Evolutionary conservation across 495 filamentous ascomycete genomes (phyloP).

Genomic region (Bacidia gigantensis): DNA sequence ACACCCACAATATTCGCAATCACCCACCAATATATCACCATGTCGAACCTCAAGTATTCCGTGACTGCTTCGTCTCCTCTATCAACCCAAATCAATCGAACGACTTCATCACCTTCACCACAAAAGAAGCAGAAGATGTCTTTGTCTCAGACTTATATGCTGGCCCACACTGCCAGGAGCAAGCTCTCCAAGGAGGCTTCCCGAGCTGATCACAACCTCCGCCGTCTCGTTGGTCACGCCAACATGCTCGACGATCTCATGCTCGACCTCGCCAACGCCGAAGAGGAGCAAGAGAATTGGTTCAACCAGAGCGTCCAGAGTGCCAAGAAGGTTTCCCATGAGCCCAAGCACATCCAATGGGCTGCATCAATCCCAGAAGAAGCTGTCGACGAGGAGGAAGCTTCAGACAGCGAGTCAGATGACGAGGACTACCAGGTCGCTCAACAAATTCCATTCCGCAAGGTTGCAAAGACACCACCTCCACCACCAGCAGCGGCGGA

Average conservation of each 20-base stretch:
- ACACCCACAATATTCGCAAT: conserved; percentile 6
- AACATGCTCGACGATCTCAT: conserved; percentile 95
- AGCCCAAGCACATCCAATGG: conserved; percentile 73
- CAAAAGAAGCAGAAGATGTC: conserved; percentile 73
- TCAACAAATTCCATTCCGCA: conserved; percentile 25
- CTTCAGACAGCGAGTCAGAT: conserved; percentile 43
- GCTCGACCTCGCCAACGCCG: conserved; percentile 87
- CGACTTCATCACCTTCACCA: conserved; percentile 19
- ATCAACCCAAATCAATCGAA: conserved; percentile 7
- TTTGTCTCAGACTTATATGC: conserved; percentile 93
- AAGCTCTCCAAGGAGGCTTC: conserved; percentile 91
- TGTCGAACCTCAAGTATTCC: conserved; percentile 17
- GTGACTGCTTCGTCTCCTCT: conserved; percentile 6
- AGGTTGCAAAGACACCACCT: conserved; percentile 7
- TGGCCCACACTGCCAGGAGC: conserved; percentile 85
- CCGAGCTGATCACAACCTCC: conserved; percentile 82
- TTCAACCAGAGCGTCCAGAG: conserved; percentile 89
- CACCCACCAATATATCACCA: conserved; percentile 6
- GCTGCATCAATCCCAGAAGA: conserved; percentile 59
- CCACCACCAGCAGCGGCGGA: conserved; percentile 33
- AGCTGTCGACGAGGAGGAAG: conserved; percentile 46
- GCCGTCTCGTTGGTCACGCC: conserved; percentile 88
- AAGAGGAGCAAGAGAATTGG: conserved; percentile 92
- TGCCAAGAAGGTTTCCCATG: conserved; percentile 39
- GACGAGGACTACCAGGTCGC: conserved; percentile 49